Base-by-base conservation (phyloP, 2,329 filamentous ascomycete genomes). In the Claviceps spartinae region DNA sequence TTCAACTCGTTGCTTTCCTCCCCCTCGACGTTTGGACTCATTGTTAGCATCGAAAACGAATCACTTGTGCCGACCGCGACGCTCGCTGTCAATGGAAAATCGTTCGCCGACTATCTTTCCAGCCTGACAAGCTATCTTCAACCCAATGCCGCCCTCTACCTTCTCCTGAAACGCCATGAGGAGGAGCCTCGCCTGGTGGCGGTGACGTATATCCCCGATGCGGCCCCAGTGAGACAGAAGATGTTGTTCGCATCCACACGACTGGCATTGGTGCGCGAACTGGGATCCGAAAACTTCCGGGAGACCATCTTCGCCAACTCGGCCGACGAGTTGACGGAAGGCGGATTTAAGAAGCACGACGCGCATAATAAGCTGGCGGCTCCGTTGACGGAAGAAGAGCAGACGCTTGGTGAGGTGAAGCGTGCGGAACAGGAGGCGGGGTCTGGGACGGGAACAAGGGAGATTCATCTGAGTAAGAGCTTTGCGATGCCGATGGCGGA, bases 221-320 rank as follows among this genome's bases (percentile, higher is more conserved):
- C 79, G 1, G 87, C 87, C 41, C 85, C 83, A 30, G 86, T 93
- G 52, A 82, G 87, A 41, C 84, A 88, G 65, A 93, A 93, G 74
- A 93, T 88, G 83, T 77, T 93, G 22, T 90, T 91, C 65, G 86
- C 87, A 5, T 79, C 82, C 24, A 90, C 87, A 30, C 78, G 86
- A 9, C 72, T 90, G 59, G 86, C 86, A 0, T 75, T 93, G 1
- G 78, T 84, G 48, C 78, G 86, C 43, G 86, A 91, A 68, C 74
- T 93, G 9, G 87, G 88, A 46, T 78, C 81, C 51, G 86, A 93
- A 65, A 77, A 88, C 61, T 91, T 93, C 68, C 73, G 83, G 49
- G 85, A 90, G 64, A 85, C 79, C 24, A 73, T 91, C 43, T 88
- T 90, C 63, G 79, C 77, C 11, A 91, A 85, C 1, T 78, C 75